These are phyloP conservation scores for Nannochloropsis oceanica DNA, from an alignment of 108 stramenopile species.

Conservation along the genomic window DNA sequence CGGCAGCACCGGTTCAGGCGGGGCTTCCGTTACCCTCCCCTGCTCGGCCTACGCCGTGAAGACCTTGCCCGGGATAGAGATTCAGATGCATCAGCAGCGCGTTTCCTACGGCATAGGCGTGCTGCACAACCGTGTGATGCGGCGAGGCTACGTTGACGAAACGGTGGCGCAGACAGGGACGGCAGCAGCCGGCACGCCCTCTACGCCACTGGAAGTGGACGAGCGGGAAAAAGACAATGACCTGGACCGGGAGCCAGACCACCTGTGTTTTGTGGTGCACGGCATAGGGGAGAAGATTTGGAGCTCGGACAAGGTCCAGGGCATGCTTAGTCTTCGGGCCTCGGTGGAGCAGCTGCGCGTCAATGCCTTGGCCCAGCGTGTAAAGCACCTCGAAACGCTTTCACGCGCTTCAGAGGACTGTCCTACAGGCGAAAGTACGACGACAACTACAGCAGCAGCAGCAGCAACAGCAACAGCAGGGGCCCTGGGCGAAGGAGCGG, in stretches of 20 bases:
- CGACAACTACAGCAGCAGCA: constrained; percentile 13
- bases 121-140: neutral
- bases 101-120: neutral
- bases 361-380: neutral
- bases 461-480: neutral
- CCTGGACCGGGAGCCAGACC: constrained; percentile 47
- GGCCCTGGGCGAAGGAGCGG: neutral
- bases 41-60: neutral
- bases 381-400: neutral
- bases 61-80: neutral
- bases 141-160: neutral
- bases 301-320: constrained; percentile 38
- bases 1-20: neutral
- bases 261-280: constrained; percentile 69
- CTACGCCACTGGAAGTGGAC: constrained; percentile 17
- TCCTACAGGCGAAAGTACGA: constrained; percentile 50
- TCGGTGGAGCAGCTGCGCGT: neutral
- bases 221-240: constrained; percentile 59
- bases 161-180: neutral
- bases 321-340: neutral
- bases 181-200: neutral
- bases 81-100: neutral
- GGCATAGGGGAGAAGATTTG: constrained; percentile 64
- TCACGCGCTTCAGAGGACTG: constrained; percentile 43
- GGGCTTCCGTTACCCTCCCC: neutral